Evolutionary conservation across 441 rosid species (phyloP).

Genomic region (Gossypium davidsonii): DNA sequence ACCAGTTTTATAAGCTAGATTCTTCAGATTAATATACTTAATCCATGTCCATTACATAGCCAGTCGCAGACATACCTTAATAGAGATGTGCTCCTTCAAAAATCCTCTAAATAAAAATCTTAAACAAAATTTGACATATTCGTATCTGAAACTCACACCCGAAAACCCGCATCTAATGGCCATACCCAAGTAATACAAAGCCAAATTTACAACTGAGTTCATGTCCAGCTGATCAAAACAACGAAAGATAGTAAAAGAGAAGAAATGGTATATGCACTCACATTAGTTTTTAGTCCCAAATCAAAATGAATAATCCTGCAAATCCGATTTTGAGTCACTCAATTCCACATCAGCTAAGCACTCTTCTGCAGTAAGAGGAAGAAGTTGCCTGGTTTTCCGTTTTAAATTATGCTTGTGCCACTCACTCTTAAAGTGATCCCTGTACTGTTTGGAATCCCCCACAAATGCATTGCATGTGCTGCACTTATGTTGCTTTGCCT

Average conservation of each 20-base stretch:
- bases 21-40: too few relatives aligned
- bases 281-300: neutral
- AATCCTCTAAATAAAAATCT: too few relatives aligned
- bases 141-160: neutral
- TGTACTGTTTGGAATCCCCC: conserved; percentile 69
- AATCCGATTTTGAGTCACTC: conserved; percentile 54
- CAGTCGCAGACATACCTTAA: too few relatives aligned
- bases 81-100: too few relatives aligned
- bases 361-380: conserved; percentile 71
- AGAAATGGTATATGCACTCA: neutral
- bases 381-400: conserved; percentile 75
- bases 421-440: conserved; percentile 86
- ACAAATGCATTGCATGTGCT: conserved; percentile 70
- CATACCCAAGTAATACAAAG: neutral
- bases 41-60: too few relatives aligned
- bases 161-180: neutral
- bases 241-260: neutral
- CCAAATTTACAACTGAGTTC: neutral
- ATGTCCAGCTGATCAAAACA: neutral
- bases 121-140: neutral
- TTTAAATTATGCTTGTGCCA: conserved; percentile 94
- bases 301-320: conserved; percentile 89
- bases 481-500: conserved; percentile 66
- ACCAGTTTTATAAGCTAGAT: too few relatives aligned
- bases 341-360: conserved; percentile 66